Evolutionary conservation across 768 basidiomycete genomes (phyloP).

Genomic region (Coprinellus micaceus): DNA sequence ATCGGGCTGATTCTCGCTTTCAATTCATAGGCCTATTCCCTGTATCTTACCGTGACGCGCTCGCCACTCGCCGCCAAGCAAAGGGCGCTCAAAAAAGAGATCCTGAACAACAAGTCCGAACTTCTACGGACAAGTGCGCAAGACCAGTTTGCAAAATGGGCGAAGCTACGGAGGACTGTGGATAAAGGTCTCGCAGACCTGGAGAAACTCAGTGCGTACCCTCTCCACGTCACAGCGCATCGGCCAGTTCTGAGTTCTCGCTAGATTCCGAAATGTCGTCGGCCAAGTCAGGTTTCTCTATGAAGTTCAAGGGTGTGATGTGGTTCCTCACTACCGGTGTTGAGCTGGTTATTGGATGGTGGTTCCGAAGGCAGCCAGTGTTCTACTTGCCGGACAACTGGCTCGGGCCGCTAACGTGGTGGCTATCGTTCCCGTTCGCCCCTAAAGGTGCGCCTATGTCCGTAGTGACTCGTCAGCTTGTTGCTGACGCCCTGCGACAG

Average conservation of each 20-base stretch:
- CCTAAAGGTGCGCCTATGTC: conserved; percentile 61
- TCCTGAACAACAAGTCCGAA: conserved; percentile 79
- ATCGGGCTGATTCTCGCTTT: background rate
- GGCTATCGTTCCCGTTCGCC: conserved; percentile 86
- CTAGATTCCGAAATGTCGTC: conserved; percentile 66
- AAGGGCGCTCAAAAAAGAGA: conserved; percentile 70
- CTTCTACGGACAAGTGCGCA: conserved; percentile 89
- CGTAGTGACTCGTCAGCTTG: background rate
- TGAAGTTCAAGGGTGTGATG: conserved; percentile 68
- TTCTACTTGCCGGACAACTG: conserved; percentile 91
- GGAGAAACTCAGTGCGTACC: conserved; percentile 81
- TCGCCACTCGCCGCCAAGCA: conserved; percentile 54
- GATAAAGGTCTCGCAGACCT: conserved; percentile 91
- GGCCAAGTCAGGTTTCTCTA: conserved; percentile 56
- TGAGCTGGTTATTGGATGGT: conserved; percentile 85
- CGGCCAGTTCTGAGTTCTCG: conserved; percentile 1
- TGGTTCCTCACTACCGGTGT: conserved; percentile 88
- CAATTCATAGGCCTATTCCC: conserved; percentile 58
- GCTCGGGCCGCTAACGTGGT: conserved; percentile 88
- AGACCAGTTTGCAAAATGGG: conserved; percentile 99
- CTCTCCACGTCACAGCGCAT: background rate
- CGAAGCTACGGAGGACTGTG: conserved; percentile 82
- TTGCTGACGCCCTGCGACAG: conserved; percentile 33
- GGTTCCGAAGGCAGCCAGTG: conserved; percentile 85
- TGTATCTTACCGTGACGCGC: conserved; percentile 68